Percentiles rank a stretch among this genome's conserved stretches.
Conservation (phyloP, 306 rosid species). For the Cajanus cajan region DNA sequence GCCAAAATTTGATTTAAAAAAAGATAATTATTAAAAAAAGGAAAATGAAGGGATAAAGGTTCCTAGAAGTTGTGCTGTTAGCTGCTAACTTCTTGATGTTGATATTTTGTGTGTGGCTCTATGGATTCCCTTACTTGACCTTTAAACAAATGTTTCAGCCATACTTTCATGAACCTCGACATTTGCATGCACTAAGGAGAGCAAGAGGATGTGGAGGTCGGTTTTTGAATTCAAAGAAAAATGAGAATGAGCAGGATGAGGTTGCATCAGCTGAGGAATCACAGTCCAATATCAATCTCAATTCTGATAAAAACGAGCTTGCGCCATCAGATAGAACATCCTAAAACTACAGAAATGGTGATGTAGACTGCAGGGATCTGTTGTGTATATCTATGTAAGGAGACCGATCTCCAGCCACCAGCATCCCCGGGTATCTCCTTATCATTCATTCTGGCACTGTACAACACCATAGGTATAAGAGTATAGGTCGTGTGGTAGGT, state of each 20-base stretch:
- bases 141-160: constrained; percentile 62
- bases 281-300: constrained; percentile 60
- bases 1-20: not conserved
- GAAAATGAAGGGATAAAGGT: not conserved
- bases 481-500: constrained; percentile 56
- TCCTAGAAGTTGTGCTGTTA: constrained; percentile 45
- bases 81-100: constrained; percentile 19
- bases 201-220: constrained; percentile 96
- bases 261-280: constrained; percentile 52
- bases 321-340: constrained; percentile 59
- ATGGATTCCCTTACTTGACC: not conserved
- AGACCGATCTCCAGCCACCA: constrained; percentile 24
- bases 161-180: constrained; percentile 90
- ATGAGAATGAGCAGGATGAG: constrained; percentile 56
- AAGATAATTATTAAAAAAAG: not conserved
- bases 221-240: constrained; percentile 80
- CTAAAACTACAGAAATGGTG: constrained; percentile 30
- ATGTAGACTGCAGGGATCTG: constrained; percentile 17
- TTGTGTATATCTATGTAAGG: constrained; percentile 18
- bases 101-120: not conserved
- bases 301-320: constrained; percentile 57
- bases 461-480: constrained; percentile 55
- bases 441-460: constrained; percentile 47
- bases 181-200: constrained; percentile 80
- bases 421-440: constrained; percentile 29